Evolutionary conservation across 208 protist genomes (phyloP).

Genomic region (Naegleria fowleri): DNA sequence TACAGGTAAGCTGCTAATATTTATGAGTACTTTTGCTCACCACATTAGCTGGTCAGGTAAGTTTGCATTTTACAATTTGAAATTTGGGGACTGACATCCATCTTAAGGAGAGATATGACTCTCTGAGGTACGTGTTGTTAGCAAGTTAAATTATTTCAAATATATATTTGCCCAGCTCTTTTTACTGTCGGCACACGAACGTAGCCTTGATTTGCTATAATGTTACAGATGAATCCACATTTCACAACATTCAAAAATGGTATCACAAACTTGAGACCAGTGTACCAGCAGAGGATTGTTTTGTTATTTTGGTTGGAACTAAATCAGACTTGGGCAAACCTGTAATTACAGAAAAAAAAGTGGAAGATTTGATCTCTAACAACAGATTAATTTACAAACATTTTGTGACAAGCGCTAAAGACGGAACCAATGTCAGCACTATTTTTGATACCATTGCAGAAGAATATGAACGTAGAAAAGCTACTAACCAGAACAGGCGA

Average conservation of each 20-base stretch:
- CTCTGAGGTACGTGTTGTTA: not conserved
- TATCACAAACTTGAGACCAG: not conserved
- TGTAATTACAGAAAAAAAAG: not conserved
- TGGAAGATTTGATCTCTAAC: not conserved
- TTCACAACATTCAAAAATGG: slow-evolving; percentile 7
- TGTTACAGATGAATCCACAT: not conserved
- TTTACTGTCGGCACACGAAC: not conserved
- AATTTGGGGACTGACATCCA: not conserved
- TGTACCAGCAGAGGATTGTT: not conserved
- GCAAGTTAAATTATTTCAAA: not conserved
- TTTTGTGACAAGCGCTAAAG: not conserved
- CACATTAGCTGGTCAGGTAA: not conserved
- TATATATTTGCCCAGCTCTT: too few relatives aligned
- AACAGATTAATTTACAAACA: not conserved
- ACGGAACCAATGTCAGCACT: not conserved
- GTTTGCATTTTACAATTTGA: not conserved
- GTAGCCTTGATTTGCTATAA: not conserved
- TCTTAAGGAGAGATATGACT: slow-evolving; percentile 11
- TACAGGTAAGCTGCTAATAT: not conserved
- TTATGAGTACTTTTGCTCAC: not conserved
- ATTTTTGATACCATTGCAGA: not conserved
- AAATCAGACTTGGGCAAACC: not conserved
- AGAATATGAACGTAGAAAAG: not conserved
- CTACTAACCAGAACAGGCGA: not conserved
- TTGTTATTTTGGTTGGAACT: not conserved